Conservation (phyloP, 805 yeast genomes). For the Ogataea paraovalis region DNA sequence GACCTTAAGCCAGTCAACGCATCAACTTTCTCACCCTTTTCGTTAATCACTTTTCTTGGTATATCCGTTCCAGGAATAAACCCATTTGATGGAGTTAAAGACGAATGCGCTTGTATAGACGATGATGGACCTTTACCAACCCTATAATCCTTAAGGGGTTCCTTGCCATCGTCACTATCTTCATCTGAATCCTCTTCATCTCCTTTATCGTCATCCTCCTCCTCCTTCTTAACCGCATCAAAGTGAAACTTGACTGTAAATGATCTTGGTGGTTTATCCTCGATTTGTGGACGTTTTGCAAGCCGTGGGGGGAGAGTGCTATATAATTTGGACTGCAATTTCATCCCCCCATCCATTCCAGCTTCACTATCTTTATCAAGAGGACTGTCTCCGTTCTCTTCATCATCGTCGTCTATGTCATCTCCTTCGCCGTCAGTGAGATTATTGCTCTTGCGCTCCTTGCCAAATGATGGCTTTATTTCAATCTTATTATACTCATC, state of each 20-base stretch:
- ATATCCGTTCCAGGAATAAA: slow-evolving; percentile 1
- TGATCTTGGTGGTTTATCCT: slow-evolving; percentile 32
- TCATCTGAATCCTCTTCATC: slow-evolving; percentile 7
- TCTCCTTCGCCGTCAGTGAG: slow-evolving; percentile 1
- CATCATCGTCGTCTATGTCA: neutral
- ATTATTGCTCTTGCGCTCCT: too few species aligned
- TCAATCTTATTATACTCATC: slow-evolving; percentile 25
- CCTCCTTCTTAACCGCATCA: slow-evolving; percentile 9
- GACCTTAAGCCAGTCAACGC: slow-evolving; percentile 17
- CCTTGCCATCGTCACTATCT: neutral
- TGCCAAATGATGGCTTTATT: slow-evolving; percentile 16
- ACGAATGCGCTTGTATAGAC: neutral
- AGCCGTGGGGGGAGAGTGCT: slow-evolving; percentile 19
- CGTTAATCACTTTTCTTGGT: neutral
- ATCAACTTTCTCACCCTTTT: slow-evolving; percentile 11
- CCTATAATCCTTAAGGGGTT: neutral
- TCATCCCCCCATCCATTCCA: slow-evolving; percentile 5
- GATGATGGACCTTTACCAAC: neutral
- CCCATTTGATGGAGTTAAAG: neutral
- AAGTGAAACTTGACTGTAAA: slow-evolving; percentile 27
- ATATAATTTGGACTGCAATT: slow-evolving; percentile 13
- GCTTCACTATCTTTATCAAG: neutral
- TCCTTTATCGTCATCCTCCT: slow-evolving; percentile 10
- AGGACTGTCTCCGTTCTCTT: neutral
- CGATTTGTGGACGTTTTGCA: slow-evolving; percentile 21